A percentile compares a stretch with the other conserved stretches of the same genome.
These are phyloP conservation scores for Diaporthe vaccinii DNA, from an alignment of 2,329 filamentous ascomycete genomes.

Conservation along the genomic window DNA sequence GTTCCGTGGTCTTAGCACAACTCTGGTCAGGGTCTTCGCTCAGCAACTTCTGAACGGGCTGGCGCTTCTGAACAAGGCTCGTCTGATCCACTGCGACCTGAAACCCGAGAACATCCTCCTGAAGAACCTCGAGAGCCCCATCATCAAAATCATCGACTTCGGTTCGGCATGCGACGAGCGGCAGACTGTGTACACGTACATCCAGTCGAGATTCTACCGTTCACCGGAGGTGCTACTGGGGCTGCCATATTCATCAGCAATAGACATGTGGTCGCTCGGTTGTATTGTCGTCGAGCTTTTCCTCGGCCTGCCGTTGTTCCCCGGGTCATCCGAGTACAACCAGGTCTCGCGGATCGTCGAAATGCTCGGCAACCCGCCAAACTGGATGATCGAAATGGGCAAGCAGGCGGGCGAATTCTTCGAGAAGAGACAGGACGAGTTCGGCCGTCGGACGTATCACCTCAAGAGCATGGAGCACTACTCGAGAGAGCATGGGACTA, in stretches of 20 bases:
- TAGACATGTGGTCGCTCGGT: conserved; percentile 99
- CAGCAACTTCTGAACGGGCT: conserved; percentile 96
- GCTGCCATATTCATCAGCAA: conserved; percentile 95
- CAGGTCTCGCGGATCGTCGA: conserved; percentile 97
- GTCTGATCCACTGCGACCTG: conserved; percentile 96
- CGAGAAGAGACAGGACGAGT: conserved; percentile 92
- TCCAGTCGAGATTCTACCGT: conserved; percentile 97
- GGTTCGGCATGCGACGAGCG: conserved; percentile 98
- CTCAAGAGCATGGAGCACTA: conserved; percentile 99
- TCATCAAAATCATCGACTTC: conserved; percentile 99
- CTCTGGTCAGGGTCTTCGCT: conserved; percentile 95
- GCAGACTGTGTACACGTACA: conserved; percentile 99
- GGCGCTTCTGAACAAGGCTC: conserved; percentile 93
- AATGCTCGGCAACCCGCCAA: conserved; percentile 96
- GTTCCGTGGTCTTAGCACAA: conserved; percentile 96
- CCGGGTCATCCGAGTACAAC: conserved; percentile 98
- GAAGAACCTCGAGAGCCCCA: conserved; percentile 98
- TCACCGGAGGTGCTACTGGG: conserved; percentile 97
- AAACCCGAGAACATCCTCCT: conserved; percentile 98
- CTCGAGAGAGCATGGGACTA: conserved; percentile 92
- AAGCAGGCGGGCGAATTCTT: conserved; percentile 99
- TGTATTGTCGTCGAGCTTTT: conserved; percentile 99
- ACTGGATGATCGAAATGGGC: conserved; percentile 99
- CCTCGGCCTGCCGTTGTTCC: conserved; percentile 92
- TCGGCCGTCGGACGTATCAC: conserved; percentile 88